Evolutionary conservation across 768 basidiomycete genomes (phyloP), one percentile per base, ranked within the genome.

Genomic region (Lyophyllum atratum): DNA sequence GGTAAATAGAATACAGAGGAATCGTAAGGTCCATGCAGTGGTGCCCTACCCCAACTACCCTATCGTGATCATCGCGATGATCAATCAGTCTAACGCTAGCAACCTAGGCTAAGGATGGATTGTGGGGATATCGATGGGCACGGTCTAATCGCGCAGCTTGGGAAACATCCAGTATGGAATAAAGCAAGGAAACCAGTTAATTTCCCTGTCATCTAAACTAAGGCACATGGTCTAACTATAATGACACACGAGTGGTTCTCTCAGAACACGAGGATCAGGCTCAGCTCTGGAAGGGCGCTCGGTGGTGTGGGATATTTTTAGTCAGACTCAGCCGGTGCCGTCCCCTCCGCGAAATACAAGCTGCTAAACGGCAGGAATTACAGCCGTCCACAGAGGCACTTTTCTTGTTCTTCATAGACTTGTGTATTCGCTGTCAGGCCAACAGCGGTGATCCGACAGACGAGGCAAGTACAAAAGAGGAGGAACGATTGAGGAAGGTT

Each of bases 401-500:
- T 37, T 37, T n/a, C n/a, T 15, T 33, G 12, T 6, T 37, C 34
- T 37, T 37, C 34, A 6, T 37, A 14, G 34, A 15, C 34, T 12
- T 37, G 8, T 15, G 29, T 15, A n/a, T 25, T 5, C 21, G 21
- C 51, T 31, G 29, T 14, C 17, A n/a, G 33, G 3, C 33, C 37
- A 5, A 14, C 22, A 46, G 29, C 17, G 11, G 21, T 58, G 56
- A 64, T 61, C 60, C 58, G 56, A 59, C 28, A 43, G 22, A 47
- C 55, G 49, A 59, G 57, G 49, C 31, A 43, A 47, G 39, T 19
- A 40, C 39, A 24, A 45, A 28, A 43, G 44, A 31, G n/a, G 44
- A 56, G 53, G 45, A 49, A 46, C 25, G 21, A n/a, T 34, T 19
- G 49, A 55, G 39, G 54, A 61, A 64, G 39, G 46, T 59, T 33